phyloP scores from a whole-genome alignment of 257 asterid genomes.

The Handroanthus guayacan region DNA sequence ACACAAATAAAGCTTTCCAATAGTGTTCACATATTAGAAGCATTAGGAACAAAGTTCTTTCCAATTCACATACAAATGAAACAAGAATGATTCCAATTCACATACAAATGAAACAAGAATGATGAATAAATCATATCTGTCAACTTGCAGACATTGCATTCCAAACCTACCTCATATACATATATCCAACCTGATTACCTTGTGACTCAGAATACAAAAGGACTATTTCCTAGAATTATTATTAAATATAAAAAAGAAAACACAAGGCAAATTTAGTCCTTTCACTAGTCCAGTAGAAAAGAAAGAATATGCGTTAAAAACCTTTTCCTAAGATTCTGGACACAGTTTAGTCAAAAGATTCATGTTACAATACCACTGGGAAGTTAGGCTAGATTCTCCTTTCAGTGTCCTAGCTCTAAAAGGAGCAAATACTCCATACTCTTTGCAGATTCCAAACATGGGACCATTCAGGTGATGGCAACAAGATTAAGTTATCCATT shows the following conservation, averaged over 20 bases:
- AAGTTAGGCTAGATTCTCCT: slow-evolving; percentile 18
- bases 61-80: slow-evolving; percentile 24
- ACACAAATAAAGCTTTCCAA: background rate
- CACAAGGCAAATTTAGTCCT: background rate
- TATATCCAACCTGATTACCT: background rate
- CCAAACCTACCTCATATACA: slow-evolving; percentile 12
- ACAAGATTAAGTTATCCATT: slow-evolving; percentile 27
- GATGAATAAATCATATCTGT: background rate
- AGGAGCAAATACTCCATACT: background rate
- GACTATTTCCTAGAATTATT: background rate
- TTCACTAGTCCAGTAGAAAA: slow-evolving; percentile 1
- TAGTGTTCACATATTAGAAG: slow-evolving; percentile 8
- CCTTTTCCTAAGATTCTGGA: background rate
- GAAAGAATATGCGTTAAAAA: background rate
- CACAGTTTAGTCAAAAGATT: background rate
- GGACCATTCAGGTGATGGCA: slow-evolving; percentile 15
- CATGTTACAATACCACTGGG: slow-evolving; percentile 9
- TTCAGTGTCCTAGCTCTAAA: slow-evolving; percentile 7
- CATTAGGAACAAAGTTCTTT: slow-evolving; percentile 17
- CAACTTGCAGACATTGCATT: slow-evolving; percentile 11
- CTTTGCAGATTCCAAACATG: slow-evolving; percentile 22
- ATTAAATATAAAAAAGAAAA: slow-evolving; percentile 11
- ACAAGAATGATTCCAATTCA: slow-evolving; percentile 22
- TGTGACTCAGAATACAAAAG: background rate
- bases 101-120: slow-evolving; percentile 20